Evolutionary conservation across 2,329 filamentous ascomycete species (phyloP).

Genomic region (Trichoderma polysporum): DNA sequence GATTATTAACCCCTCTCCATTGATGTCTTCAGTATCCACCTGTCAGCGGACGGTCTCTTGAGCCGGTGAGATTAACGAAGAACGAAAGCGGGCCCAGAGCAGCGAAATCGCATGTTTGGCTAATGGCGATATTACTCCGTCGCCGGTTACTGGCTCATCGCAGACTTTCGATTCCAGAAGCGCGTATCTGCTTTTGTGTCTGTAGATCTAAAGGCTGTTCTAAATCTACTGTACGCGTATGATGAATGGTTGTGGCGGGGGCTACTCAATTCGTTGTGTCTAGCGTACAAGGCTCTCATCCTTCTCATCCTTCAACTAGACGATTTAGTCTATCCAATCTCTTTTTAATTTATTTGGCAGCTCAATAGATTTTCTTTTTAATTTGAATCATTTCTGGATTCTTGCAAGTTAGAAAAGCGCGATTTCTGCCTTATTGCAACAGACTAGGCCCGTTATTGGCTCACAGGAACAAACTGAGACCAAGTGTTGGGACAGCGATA

Average conservation of each 20-base stretch:
- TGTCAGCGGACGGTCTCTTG: constrained; percentile 5
- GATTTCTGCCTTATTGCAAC: too few relatives aligned
- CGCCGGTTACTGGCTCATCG: neutral
- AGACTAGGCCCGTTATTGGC: too few relatives aligned
- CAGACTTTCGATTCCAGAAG: neutral
- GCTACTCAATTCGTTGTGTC: neutral
- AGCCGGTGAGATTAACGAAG: constrained; percentile 4
- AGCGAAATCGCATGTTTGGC: neutral
- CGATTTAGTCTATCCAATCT: neutral
- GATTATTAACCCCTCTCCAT: neutral
- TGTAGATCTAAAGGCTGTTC: neutral
- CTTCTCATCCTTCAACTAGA: neutral
- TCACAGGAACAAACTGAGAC: neutral
- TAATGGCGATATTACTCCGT: neutral
- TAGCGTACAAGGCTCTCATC: neutral
- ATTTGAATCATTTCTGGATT: too few relatives aligned
- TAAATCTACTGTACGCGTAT: neutral
- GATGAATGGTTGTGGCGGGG: neutral
- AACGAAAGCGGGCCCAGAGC: neutral
- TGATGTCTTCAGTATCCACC: neutral
- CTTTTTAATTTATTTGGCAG: neutral
- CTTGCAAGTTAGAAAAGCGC: neutral
- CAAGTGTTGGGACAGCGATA: too few relatives aligned
- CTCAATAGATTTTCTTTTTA: too few relatives aligned
- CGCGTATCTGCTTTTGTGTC: neutral